Percentiles rank a stretch among this genome's conserved stretches.
Conservation (phyloP, 768 basidiomycete genomes). For the Neoboletus subvelutipes region DNA sequence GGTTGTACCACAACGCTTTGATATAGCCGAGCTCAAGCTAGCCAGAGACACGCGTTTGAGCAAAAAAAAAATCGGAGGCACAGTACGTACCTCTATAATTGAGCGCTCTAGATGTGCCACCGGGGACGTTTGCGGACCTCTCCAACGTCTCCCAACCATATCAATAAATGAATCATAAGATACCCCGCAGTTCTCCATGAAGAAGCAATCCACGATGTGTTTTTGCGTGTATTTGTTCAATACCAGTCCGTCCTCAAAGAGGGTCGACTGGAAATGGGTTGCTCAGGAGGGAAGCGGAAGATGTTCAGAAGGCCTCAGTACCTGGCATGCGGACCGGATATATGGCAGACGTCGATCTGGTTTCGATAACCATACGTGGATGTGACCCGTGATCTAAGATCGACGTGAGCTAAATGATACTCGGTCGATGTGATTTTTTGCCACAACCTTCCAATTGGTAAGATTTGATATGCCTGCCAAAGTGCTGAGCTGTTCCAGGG, state of each 20-base stretch:
- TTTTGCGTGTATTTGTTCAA: slow-evolving; percentile 48
- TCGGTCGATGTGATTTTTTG: not conserved
- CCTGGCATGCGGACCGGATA: slow-evolving; percentile 65
- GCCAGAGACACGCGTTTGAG: not conserved
- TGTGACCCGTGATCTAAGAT: slow-evolving; percentile 47
- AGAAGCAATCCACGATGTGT: slow-evolving; percentile 65
- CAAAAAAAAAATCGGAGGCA: not conserved
- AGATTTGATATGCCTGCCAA: slow-evolving; percentile 47
- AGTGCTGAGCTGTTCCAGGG: slow-evolving; percentile 51
- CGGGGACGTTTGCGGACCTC: slow-evolving; percentile 34
- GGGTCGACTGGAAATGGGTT: slow-evolving; percentile 44
- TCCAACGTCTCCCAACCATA: slow-evolving; percentile 41
- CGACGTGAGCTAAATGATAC: not conserved
- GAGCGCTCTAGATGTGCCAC: slow-evolving; percentile 42
- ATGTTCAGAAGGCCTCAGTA: slow-evolving; percentile 24
- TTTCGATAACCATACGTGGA: slow-evolving; percentile 47
- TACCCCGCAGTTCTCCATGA: slow-evolving; percentile 60
- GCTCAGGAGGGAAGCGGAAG: not conserved
- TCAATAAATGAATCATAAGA: slow-evolving; percentile 46
- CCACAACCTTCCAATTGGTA: slow-evolving; percentile 61
- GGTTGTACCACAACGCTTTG: slow-evolving; percentile 66
- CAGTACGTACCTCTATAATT: slow-evolving; percentile 35
- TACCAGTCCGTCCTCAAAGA: slow-evolving; percentile 55
- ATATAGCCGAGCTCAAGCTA: slow-evolving; percentile 62
- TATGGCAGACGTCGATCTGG: slow-evolving; percentile 49